Evolutionary conservation across 805 yeast species (phyloP), one percentile per base, ranked within the genome.

Genomic region (Suhomyces xylopsoci): DNA sequence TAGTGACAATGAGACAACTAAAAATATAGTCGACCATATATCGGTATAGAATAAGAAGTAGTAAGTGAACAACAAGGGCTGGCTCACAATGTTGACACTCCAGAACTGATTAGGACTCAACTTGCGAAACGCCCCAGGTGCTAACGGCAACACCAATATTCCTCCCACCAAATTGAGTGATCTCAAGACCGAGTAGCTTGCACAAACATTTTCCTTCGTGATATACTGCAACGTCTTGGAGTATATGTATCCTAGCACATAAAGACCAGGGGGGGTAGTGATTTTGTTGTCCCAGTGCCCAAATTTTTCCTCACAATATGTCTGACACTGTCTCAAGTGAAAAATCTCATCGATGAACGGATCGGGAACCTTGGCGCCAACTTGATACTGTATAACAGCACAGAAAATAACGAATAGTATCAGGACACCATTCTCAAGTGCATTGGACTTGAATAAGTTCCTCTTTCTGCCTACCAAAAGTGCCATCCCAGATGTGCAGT

Each of bases 221-320:
- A 71, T 58, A 19, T 80, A 55, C 3, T 68, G 66, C 54, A 83
- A 55, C 2, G 77, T 48, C 34, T 68, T 68, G 7, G 72, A 45
- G 55, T 76, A 80, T 2, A 58, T 55, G 30, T 69, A 68, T 5
- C 81, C 82, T 8, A 81, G 56, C 5, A 67, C 52, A 64, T 94
- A 93, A 15, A 93, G 72, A 0, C 98, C 99, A 0, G 98, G 98
- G 1, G 99, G 99, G 0, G 99, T 94, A 1, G 99, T 93, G 64
- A 94, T 90, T 64, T 93, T 92, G 10, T 84, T 78, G 66, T 94
- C 90, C 97, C 97, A 91, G 1, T 71, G 61, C n/a, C 57, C 50
- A 70, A 84, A 90, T 49, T 82, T 73, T 10, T 86, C 87, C 1
- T 65, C 58, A 54, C 90, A 80, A 62, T 87, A 91, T 47, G 73